These are phyloP conservation scores for Diaporthe longicolla DNA, from an alignment of 2,329 filamentous ascomycete genomes.

Conservation along the genomic window DNA sequence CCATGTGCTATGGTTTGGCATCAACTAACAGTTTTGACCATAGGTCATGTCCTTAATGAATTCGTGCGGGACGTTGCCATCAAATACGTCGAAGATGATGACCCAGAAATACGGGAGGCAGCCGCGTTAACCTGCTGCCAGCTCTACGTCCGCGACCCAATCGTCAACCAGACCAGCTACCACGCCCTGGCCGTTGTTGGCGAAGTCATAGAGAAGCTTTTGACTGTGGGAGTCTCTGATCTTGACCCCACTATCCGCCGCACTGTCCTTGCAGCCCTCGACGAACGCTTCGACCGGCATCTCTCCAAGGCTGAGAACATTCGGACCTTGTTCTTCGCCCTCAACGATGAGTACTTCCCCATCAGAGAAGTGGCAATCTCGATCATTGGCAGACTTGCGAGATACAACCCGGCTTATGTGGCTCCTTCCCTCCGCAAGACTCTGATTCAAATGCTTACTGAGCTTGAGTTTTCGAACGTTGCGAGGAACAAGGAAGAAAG, in stretches of 20 bases:
- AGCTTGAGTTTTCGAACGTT: constrained; percentile 96
- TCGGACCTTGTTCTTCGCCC: constrained; percentile 91
- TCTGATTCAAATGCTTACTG: constrained; percentile 94
- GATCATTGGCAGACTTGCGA: constrained; percentile 93
- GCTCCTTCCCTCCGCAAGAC: constrained; percentile 96
- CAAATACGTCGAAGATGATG: constrained; percentile 97
- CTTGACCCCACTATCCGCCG: constrained; percentile 88
- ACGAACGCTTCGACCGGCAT: constrained; percentile 94
- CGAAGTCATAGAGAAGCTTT: constrained; percentile 95
- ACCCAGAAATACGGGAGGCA: constrained; percentile 91
- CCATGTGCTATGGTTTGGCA: constrained; percentile 18
- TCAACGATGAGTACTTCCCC: constrained; percentile 94
- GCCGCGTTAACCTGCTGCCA: constrained; percentile 98
- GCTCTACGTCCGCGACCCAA: constrained; percentile 95
- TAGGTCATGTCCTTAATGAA: constrained; percentile 91
- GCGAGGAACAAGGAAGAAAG: constrained; percentile 96
- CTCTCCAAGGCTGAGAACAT: constrained; percentile 99
- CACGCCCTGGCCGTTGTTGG: constrained; percentile 97
- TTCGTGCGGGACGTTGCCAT: constrained; percentile 99
- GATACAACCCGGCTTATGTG: constrained; percentile 95
- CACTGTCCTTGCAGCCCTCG: constrained; percentile 89
- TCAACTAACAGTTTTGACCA: constrained; percentile 43
- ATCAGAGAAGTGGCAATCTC: constrained; percentile 96
- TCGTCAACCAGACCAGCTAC: constrained; percentile 97
- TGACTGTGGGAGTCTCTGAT: constrained; percentile 95